These are phyloP conservation scores for Asclepias syriaca DNA, from an alignment of 257 asterid genomes.

Conservation along the genomic window DNA sequence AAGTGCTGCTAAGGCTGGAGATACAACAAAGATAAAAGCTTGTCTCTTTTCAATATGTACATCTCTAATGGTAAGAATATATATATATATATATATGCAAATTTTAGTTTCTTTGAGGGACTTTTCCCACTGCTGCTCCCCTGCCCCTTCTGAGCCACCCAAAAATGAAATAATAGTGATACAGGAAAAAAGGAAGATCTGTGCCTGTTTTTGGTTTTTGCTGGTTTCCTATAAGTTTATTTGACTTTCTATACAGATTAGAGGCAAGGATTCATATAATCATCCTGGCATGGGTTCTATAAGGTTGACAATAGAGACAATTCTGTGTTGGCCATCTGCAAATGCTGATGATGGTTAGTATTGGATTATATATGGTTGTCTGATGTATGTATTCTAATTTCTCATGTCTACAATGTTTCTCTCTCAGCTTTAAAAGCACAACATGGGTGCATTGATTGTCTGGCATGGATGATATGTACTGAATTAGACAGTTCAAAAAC, in stretches of 20 bases:
- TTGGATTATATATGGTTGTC: not conserved
- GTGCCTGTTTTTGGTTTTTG: not conserved
- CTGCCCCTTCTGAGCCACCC: no score
- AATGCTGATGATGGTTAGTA: constrained; percentile 65
- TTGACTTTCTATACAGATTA: constrained; percentile 36
- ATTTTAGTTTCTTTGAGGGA: not conserved
- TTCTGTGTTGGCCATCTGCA: constrained; percentile 58
- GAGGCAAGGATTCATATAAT: constrained; percentile 44
- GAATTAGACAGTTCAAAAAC: constrained; percentile 50
- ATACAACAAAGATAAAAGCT: constrained; percentile 54
- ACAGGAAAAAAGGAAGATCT: not conserved
- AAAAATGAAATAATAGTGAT: not conserved
- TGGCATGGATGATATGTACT: constrained; percentile 73
- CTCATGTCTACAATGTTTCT: constrained; percentile 11
- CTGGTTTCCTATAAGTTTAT: not conserved
- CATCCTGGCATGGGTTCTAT: constrained; percentile 49
- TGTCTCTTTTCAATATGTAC: constrained; percentile 77
- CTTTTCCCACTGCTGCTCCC: not conserved
- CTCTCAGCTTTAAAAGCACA: constrained; percentile 75
- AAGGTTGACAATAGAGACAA: constrained; percentile 39
- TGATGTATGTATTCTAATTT: constrained; percentile 13
- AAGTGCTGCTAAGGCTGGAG: constrained; percentile 50
- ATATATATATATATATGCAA: constrained; percentile 9
- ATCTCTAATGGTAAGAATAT: constrained; percentile 60
- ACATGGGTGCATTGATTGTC: constrained; percentile 93